Conservation (phyloP, 2,329 filamentous ascomycete genomes). For the Penicillium sclerotiorum region DNA sequence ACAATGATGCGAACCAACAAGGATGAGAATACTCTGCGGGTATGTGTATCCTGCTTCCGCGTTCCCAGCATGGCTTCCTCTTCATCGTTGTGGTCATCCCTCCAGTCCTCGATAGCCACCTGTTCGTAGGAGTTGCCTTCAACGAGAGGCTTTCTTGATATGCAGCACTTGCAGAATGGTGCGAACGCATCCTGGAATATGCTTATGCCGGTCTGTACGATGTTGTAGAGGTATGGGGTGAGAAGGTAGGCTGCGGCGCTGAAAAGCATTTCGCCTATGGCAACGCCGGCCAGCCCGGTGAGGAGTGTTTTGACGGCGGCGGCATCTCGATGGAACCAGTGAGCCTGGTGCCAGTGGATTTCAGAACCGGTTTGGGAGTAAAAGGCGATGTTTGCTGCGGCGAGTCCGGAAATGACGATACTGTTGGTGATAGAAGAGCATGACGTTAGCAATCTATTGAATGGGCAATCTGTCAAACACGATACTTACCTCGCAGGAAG, state of each 20-base stretch:
- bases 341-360: conserved; percentile 31
- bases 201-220: conserved; percentile 1
- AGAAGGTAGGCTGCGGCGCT: conserved; percentile 16
- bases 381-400: conserved; percentile 30
- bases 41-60: neutral
- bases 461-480: neutral
- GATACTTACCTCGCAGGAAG: conserved; percentile 19
- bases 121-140: conserved; percentile 13
- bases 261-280: conserved; percentile 24
- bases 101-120: conserved; percentile 17
- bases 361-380: conserved; percentile 28
- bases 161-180: conserved; percentile 6
- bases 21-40: neutral
- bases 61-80: conserved; percentile 5
- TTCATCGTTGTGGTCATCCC: conserved; percentile 5
- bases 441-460: conserved; percentile 21
- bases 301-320: conserved; percentile 26
- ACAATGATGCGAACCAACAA: conserved; percentile 11
- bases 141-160: neutral
- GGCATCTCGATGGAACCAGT: conserved; percentile 26
- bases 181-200: conserved; percentile 2
- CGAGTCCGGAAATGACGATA: conserved; percentile 23
- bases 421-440: too few species aligned
- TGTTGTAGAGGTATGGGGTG: conserved; percentile 20
- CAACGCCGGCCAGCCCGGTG: conserved; percentile 23